Evolutionary conservation across 441 rosid species (phyloP), one percentile per base, ranked within the genome.

Genomic region (Pelargonium citronellum): DNA sequence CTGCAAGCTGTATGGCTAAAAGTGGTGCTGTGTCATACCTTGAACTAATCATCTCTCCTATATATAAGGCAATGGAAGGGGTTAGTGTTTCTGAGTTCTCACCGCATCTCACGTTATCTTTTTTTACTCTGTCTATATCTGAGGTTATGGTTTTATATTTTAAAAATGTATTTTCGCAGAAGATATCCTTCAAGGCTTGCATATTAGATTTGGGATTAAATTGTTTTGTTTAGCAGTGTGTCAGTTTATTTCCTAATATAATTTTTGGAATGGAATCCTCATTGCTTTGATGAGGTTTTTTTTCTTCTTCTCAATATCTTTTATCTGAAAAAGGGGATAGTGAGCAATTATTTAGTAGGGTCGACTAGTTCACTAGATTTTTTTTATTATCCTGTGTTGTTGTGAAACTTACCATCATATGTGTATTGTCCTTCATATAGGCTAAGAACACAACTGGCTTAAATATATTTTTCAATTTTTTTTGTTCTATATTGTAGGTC

Each of bases 1-100:
- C 98, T 74, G 41, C 71, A 46, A 95, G 94, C 81, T 92, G 98
- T 81, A 63, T 1, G 76, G 70, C 79, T 68, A 92, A 81, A 65
- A 55, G 49, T 76, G 92, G 90, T 76, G 83, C 91, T 19, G 91
- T 84, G 75, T 92, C 98, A 73, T 95, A 83, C 82, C 96, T 92
- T 75, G 87, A 86, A 71, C 77, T 83, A 85, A 72, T 95, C 69
- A 95, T 95, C 79, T 49, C 67, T 70, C 99, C 98, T 55, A 87
- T 95, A 60, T 95, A 95, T 77, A 68, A 78, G 0, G 82, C 82
- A 10, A 77, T 95, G 79, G 83, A 69, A 64, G 74, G 37, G 81
- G 99, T 95, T 72, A 81, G 94, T 87, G 64, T 15, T n/a, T 67
- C 44, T 19, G 4, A 30, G 57, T 70, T 43, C 4, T 70, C 15